A percentile compares a stretch with the other conserved stretches of the same genome.
These are phyloP conservation scores for Rhodotorula kratochvilovae DNA, from an alignment of 768 basidiomycete genomes.

Conservation along the genomic window DNA sequence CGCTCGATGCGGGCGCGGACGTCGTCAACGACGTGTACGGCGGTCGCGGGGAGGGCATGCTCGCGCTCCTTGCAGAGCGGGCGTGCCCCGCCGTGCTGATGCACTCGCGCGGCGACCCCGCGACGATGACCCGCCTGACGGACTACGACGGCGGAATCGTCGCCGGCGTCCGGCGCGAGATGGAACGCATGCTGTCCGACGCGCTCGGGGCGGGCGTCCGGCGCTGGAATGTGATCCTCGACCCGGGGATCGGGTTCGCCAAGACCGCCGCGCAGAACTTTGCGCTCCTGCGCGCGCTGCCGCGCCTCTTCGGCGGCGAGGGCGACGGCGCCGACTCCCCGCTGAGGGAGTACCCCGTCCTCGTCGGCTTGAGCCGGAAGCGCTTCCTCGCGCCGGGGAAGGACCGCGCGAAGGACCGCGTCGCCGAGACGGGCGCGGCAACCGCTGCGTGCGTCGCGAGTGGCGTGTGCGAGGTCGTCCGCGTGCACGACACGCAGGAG, in stretches of 20 bases:
- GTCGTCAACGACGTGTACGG: constrained; percentile 90
- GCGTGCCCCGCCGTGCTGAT: constrained; percentile 80
- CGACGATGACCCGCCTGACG: constrained; percentile 64
- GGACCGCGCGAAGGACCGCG: constrained; percentile 63
- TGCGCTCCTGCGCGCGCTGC: constrained; percentile 58
- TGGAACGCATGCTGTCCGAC: constrained; percentile 62
- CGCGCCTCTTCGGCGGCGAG: constrained; percentile 45
- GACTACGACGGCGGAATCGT: constrained; percentile 55
- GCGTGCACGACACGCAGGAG: constrained; percentile 75
- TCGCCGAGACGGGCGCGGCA: constrained; percentile 72
- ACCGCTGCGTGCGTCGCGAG: constrained; percentile 71
- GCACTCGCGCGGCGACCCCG: constrained; percentile 84
- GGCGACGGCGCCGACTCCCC: constrained; percentile 16
- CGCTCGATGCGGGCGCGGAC: constrained; percentile 75
- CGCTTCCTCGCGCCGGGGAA: constrained; percentile 66
- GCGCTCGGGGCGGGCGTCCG: constrained; percentile 70
- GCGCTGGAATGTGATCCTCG: constrained; percentile 81
- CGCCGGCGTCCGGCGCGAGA: constrained; percentile 64
- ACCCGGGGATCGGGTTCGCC: constrained; percentile 93
- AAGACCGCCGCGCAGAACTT: constrained; percentile 74
- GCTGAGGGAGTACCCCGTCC: constrained; percentile 51
- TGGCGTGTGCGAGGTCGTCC: constrained; percentile 59
- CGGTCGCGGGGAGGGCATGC: constrained; percentile 53
- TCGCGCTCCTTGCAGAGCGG: constrained; percentile 50
- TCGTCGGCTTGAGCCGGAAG: constrained; percentile 79